Evolutionary conservation across 75 land plant species (phyloP), one percentile per base, ranked within the genome.

Genomic region (Chamaecyparis obtusa): DNA sequence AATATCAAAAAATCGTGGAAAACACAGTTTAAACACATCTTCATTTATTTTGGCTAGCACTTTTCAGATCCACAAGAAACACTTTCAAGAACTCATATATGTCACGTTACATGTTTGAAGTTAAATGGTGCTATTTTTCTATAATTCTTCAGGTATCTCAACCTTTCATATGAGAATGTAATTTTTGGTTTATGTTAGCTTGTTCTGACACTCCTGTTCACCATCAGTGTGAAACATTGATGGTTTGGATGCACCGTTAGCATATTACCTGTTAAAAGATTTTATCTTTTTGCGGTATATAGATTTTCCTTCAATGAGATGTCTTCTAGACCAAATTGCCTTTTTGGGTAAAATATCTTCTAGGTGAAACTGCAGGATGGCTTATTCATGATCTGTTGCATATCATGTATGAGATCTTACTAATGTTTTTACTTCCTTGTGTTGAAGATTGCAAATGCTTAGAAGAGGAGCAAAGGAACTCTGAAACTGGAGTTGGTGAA

Each of bases 381-480:
- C 69, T 60, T 24, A 27, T 64, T 64, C 69, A 64, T 8, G 27
- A 64, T 64, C 69, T 64, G n/a, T 7, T 64, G n/a, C 69, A 64
- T 27, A 64, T 64, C 69, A 64, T 24, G 69, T 64, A 21, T 64
- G 69, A 24, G 24, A 14, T 74, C 15, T 32, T 32, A 14, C 36
- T 74, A 14, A 74, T 3, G 33, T 74, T 74, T 74, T 36, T 14
- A 32, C n/a, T 24, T 21, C 80, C 27, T n/a, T n/a, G n/a, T 14
- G 39, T 30, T 87, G 88, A 89, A 93, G 96, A 82, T 89, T 90
- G 93, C 84, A 92, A 54, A 43, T 17, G 46, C 41, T 92, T 8
- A 91, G 44, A 85, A 46, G 15, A 13, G 88, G 89, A 92, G 15
- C 86, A 15, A 54, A 32, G 5, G 87, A 89, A 85, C 32, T 89